phyloP scores from a whole-genome alignment of 1,284 basidiomycete species.

The Mycena citricolor region DNA sequence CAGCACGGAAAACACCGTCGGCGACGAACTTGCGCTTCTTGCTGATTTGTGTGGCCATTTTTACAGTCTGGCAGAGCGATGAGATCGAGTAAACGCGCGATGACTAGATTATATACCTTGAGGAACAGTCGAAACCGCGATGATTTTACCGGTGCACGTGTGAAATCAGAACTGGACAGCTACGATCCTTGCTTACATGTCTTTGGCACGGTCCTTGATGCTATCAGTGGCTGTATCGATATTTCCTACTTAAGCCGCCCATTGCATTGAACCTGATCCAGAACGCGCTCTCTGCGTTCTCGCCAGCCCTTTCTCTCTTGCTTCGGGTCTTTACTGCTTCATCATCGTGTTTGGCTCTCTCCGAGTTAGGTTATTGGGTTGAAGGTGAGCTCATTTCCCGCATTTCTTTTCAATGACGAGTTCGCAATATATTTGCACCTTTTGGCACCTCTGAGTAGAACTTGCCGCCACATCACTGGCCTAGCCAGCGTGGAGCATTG shows the following conservation, averaged over 20 bases:
- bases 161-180: constrained; percentile 2
- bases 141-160: background rate
- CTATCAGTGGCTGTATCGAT: background rate
- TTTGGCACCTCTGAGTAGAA: constrained; percentile 90
- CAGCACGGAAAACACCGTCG: constrained; percentile 97
- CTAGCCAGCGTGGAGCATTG: constrained; percentile 56
- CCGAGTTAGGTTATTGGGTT: constrained; percentile 16
- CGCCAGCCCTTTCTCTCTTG: constrained; percentile 5
- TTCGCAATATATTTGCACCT: constrained; percentile 74
- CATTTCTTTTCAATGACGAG: constrained; percentile 56
- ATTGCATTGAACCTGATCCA: background rate
- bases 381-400: constrained; percentile 20
- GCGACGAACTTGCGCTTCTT: constrained; percentile 99
- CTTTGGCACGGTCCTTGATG: background rate
- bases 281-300: constrained; percentile 9
- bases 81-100: constrained; percentile 15
- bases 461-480: constrained; percentile 43
- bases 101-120: constrained; percentile 16
- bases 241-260: background rate
- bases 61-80: constrained; percentile 27
- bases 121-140: constrained; percentile 6
- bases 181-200: background rate
- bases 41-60: constrained; percentile 84
- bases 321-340: too few species aligned
- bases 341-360: too few species aligned